Percentiles rank a stretch among this genome's conserved stretches.
Conservation (phyloP, 2,329 filamentous ascomycete genomes). For the Fusarium agapanthi region DNA sequence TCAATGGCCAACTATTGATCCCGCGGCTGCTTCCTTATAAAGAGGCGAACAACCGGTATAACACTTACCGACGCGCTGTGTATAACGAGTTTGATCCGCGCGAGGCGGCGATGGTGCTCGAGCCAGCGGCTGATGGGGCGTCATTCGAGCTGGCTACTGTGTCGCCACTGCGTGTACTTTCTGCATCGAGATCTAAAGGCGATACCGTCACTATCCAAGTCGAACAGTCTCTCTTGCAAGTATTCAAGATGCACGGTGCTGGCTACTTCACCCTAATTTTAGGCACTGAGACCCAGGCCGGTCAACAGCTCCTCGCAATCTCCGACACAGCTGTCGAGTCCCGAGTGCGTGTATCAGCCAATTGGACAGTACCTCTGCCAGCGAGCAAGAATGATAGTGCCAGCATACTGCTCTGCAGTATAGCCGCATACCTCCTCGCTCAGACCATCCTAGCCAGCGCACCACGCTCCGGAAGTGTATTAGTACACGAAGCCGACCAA, state of each 20-base stretch:
- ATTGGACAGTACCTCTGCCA: background rate
- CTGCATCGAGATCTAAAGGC: background rate
- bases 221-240: background rate
- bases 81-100: background rate
- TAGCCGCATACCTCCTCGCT: background rate
- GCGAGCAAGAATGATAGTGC: background rate
- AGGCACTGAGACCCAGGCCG: background rate
- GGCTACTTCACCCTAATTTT: background rate
- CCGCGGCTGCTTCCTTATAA: background rate
- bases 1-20: background rate
- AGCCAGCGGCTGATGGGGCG: background rate
- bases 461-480: background rate
- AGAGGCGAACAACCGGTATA: background rate
- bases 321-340: background rate
- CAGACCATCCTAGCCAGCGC: background rate
- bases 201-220: background rate
- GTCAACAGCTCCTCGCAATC: background rate
- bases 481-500: background rate
- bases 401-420: background rate
- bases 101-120: background rate
- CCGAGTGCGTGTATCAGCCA: background rate
- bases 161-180: background rate
- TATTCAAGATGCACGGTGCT: background rate
- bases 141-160: background rate
- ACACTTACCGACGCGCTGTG: background rate